Evolutionary conservation across 352 stramenopile genomes (phyloP), one percentile per base, ranked within the genome.

Genomic region (Thraustochytrium sp.): DNA sequence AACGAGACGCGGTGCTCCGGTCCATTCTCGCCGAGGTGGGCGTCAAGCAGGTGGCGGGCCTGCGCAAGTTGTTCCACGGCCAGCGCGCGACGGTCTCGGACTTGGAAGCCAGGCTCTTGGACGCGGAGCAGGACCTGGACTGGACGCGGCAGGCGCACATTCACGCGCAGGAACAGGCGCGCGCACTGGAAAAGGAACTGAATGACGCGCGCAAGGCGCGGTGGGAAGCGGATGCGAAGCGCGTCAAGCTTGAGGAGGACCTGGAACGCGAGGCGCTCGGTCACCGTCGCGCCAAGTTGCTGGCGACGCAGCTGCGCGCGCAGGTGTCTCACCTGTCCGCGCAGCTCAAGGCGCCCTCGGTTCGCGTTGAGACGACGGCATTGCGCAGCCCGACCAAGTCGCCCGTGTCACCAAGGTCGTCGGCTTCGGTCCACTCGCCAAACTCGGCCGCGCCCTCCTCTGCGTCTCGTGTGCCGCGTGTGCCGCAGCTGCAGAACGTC

Each of bases 191-290:
- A 18, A 21, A 2, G 16, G 65, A 77, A 26, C 65, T 77, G 2
- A 11, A 61, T 29, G 36, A 29, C 11, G 65, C 65, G 40, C 42
- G 65, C 34, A 77, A 77, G 42, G 37, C 46, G 5, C 29, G 65
- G 1, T 77, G 65, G 65, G 49, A 77, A 18, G 49, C 65, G 8
- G 65, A 77, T 36, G 18, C 37, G 23, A 55, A 77, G 65, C 65
- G 65, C 18, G 64, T 77, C 11, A 77, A 77, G 65, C 8, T 77
- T n/a, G 65, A 77, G 13, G 65, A 77, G 42, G 65, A 77, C 23
- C 42, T 13, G 9, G 65, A 77, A 34, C 21, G 34, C 13, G 65
- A 62, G 34, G 65, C 49, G 2, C 42, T 62, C 0, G 49, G 23
- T 13, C 65, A 62, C 26, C 65, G 65, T n/a, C 42, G 65, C 18